phyloP scores from a whole-genome alignment of 169 alveolate genomes.

The Plasmodium vivax region DNA sequence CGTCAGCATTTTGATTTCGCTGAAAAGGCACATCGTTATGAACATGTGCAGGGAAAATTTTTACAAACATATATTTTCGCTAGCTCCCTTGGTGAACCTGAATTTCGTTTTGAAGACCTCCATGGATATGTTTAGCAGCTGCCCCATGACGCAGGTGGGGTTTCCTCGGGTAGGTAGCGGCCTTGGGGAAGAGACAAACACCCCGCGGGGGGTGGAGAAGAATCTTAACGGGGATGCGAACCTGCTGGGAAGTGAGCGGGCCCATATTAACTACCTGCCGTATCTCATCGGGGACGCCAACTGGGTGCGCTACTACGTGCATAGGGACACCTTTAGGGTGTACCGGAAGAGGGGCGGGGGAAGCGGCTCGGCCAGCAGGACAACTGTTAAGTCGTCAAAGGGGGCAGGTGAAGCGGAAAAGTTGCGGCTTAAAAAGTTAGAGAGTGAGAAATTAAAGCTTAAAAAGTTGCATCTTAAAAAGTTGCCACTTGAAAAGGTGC shows the following conservation, averaged over 20 bases:
- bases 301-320: constrained; percentile 47
- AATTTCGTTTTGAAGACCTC: constrained; percentile 33
- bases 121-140: not conserved
- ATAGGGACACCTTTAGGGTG: constrained; percentile 22
- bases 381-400: not conserved
- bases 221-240: no score
- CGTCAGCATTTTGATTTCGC: not conserved
- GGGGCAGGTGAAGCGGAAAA: not conserved
- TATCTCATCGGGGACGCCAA: constrained; percentile 2
- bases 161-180: not conserved
- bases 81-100: constrained; percentile 19
- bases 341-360: not conserved
- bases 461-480: no score
- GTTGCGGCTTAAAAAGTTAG: no score
- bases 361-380: not conserved
- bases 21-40: constrained; percentile 19
- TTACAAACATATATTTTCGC: not conserved
- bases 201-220: not conserved
- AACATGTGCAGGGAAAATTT: not conserved
- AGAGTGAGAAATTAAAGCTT: no score
- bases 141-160: not conserved
- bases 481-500: no score
- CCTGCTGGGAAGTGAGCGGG: not conserved
- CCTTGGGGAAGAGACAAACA: not conserved
- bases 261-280: constrained; percentile 26